Evolutionary conservation across 176 grass and related monocot species (phyloP).

Genomic region (Zea mays): Zm-B73-REFERENCE-NAM-5.0 NC_050099.1:234427501-234428000

Average conservation of each 20-base stretch:
- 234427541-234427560: background rate
- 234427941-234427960: background rate
- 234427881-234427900: background rate
- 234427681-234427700: background rate
- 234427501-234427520: background rate
- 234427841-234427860: background rate
- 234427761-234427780: background rate
- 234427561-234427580: background rate
- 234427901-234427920: background rate
- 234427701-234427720: background rate
- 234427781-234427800: background rate
- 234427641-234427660: background rate
- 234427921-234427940: background rate
- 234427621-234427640: background rate
- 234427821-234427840: background rate
- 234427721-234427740: background rate
- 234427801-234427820: background rate
- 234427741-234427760: background rate
- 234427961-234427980: background rate
- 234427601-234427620: background rate
- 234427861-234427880: background rate
- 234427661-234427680: background rate
- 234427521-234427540: too few species aligned
- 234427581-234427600: background rate
- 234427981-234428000: background rate